Evolutionary conservation across 2,329 filamentous ascomycete genomes (phyloP).

Genomic region (Fusarium papillatum): DNA sequence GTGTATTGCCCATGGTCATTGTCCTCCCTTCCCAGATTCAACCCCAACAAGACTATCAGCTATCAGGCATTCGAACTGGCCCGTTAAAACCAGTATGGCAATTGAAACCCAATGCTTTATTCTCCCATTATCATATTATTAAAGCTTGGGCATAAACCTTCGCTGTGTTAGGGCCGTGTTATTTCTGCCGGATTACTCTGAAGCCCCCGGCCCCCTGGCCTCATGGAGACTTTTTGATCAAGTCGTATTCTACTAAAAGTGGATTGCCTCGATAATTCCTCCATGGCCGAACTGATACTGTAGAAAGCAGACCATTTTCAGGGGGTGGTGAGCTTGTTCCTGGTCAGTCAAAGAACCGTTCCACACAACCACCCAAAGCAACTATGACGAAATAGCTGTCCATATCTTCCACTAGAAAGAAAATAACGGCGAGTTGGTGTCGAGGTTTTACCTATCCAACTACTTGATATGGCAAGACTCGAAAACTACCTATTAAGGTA

Average conservation of each 20-base stretch:
- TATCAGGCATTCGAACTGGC: too few relatives aligned
- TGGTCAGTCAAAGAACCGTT: not conserved
- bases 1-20: not conserved
- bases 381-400: not conserved
- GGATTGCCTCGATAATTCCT: not conserved
- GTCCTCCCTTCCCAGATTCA: not conserved
- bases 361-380: not conserved
- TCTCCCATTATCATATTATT: too few relatives aligned
- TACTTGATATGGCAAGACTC: not conserved
- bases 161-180: too few relatives aligned
- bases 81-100: too few relatives aligned
- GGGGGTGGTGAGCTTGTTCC: not conserved
- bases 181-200: too few relatives aligned
- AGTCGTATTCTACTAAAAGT: not conserved
- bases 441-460: not conserved
- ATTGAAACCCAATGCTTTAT: too few relatives aligned
- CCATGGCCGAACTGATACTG: not conserved
- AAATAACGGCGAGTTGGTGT: not conserved
- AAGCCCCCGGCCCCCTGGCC: too few relatives aligned
- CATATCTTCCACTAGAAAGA: not conserved
- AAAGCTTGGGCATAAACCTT: too few relatives aligned
- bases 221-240: too few relatives aligned
- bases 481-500: not conserved
- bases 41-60: not conserved
- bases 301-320: not conserved